Base-by-base conservation (phyloP, 1,284 basidiomycete species). In the Cronartium ribicola region DNA sequence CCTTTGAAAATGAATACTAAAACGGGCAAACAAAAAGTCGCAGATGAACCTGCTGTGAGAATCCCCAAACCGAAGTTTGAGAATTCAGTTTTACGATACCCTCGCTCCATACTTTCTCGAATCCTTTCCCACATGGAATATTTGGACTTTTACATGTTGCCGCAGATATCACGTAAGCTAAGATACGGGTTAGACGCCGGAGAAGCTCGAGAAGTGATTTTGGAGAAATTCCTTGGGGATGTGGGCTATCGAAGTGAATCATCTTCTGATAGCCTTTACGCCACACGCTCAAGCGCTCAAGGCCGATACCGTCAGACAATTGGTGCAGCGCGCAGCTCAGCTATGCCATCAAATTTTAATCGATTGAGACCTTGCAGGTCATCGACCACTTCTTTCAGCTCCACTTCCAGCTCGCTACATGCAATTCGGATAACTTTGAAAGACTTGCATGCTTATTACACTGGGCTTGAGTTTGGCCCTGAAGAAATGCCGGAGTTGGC, bases 111-210 rank as follows among this genome's bases (percentile, higher is more conserved):
- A 48, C 65, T 74, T 36, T 60, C 37, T 11, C 51, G 44, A 37
- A 51, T 74, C 8, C 40, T 74, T 43, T 20, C n/a, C n/a, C 57
- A 66, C 5, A 36, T 74, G 40, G 71, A 74, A 17, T 74, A 74
- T 59, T 67, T 74, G 37, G 71, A 74, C 36, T 74, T 74, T 61
- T 74, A 66, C 48, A 40, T 55, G 40, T 44, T 74, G 37, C 65
- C 63, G n/a, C 71, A 74, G 40, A 67, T 74, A n/a, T 66, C 57
- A 8, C 29, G 36, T 8, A 48, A 55, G 22, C 40, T 74, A 13
- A 20, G 59, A 29, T 40, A 20, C 5, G 62, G 62, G 4, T 64
- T 64, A 13, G 14, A 39, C 43, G 10, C 20, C 7, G 62, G 62
- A 39, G 37, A 64, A 17, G 29, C 62, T 22, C 36, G 40, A 11